A percentile compares a stretch with the other conserved stretches of the same genome.
phyloP scores from a whole-genome alignment of 305 asterid genomes.

The Ajuga reptans region DNA sequence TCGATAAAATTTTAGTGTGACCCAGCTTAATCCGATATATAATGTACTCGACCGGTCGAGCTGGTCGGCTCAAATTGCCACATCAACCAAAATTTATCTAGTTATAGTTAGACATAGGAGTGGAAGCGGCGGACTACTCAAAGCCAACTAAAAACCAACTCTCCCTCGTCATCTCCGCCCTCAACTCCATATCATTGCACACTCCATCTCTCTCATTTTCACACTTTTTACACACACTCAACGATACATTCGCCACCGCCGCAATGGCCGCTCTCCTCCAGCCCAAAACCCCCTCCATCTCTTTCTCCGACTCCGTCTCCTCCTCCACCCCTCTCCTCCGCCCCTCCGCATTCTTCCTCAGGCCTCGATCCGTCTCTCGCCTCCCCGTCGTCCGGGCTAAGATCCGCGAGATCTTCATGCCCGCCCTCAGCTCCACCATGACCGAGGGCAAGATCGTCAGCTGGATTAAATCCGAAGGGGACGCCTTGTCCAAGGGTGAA shows the following conservation, averaged over 20 bases:
- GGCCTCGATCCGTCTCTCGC: slow-evolving; percentile 30
- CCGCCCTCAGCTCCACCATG: slow-evolving; percentile 95
- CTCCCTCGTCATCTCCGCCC: slow-evolving; percentile 68
- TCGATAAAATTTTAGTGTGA: too few species aligned
- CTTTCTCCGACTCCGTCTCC: slow-evolving; percentile 42
- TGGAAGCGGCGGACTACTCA: slow-evolving; percentile 25
- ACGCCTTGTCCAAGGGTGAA: slow-evolving; percentile 72
- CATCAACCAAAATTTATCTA: too few species aligned
- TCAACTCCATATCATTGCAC: slow-evolving; percentile 1
- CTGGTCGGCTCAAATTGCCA: too few species aligned
- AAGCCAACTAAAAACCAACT: slow-evolving; percentile 32
- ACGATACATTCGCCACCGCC: neutral
- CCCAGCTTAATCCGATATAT: too few species aligned
- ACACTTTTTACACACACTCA: neutral
- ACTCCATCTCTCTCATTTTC: neutral
- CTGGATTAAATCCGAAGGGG: slow-evolving; percentile 91
- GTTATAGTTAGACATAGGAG: neutral
- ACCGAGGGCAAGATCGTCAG: slow-evolving; percentile 92
- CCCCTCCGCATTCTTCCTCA: slow-evolving; percentile 30
- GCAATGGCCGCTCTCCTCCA: slow-evolving; percentile 39
- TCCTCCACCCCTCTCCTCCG: slow-evolving; percentile 28
- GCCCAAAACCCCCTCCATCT: slow-evolving; percentile 32
- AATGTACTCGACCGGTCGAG: too few species aligned
- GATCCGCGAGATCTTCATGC: slow-evolving; percentile 83
- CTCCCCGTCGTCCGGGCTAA: slow-evolving; percentile 30